Percentiles rank a stretch among this genome's conserved stretches.
Evolutionary conservation across 2,329 filamentous ascomycete species (phyloP).

Genomic region (Penicillium sp.): DNA sequence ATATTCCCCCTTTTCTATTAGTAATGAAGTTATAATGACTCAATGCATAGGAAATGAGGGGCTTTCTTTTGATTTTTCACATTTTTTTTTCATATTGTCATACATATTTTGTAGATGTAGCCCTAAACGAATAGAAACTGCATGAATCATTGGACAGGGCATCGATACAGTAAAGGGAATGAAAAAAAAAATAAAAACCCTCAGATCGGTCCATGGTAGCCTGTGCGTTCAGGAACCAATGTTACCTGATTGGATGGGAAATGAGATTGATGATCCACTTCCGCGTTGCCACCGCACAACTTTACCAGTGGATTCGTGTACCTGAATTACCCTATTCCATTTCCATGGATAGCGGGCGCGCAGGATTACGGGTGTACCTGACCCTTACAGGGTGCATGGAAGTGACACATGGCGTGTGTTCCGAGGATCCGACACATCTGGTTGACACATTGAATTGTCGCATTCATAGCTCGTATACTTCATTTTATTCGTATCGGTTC

Average conservation of each 20-base stretch:
- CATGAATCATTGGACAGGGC: neutral
- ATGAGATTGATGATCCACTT: neutral
- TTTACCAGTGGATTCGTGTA: neutral
- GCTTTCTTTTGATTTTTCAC: neutral
- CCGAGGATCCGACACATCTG: neutral
- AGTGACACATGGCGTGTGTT: neutral
- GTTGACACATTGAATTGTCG: neutral
- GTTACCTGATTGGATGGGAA: neutral
- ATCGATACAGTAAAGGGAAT: neutral
- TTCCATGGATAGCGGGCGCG: neutral
- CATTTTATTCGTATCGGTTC: neutral
- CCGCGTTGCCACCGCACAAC: neutral
- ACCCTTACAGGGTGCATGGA: neutral
- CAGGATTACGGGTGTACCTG: neutral
- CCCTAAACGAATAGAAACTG: neutral
- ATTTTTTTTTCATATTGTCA: neutral
- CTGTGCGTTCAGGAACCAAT: neutral
- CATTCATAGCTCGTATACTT: neutral
- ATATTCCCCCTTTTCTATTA: neutral
- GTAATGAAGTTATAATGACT: neutral
- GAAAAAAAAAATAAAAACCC: neutral
- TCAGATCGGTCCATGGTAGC: neutral
- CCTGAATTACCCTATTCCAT: neutral
- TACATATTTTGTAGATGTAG: neutral
- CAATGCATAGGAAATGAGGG: neutral